Evolutionary conservation across 306 rosid species (phyloP).

Genomic region (Hylodesmum podocarpum): DNA sequence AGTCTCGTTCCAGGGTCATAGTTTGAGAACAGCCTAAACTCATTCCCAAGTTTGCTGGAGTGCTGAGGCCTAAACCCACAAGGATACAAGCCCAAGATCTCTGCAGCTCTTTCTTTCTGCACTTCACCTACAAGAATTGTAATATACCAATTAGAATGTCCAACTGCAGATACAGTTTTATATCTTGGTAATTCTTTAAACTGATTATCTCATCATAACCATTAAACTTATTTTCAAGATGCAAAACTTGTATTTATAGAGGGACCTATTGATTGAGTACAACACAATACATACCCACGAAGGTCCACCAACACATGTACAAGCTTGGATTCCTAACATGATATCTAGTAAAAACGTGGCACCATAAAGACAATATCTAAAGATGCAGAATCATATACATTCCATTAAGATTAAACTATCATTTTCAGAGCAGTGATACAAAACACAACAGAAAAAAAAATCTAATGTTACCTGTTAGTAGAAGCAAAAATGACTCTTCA

Average conservation of each 20-base stretch:
- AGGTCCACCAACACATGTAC: too few species aligned
- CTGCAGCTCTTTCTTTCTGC: conserved; percentile 84
- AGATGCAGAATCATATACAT: conserved; percentile 4
- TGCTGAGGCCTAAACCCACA: conserved; percentile 85
- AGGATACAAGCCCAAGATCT: conserved; percentile 77
- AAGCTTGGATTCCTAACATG: too few species aligned
- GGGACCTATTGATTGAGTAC: too few species aligned
- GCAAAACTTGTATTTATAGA: too few species aligned
- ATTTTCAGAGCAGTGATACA: neutral
- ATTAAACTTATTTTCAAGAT: too few species aligned
- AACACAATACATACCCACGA: too few species aligned
- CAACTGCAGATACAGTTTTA: neutral
- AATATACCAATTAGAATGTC: conserved; percentile 5
- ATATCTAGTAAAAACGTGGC: too few species aligned
- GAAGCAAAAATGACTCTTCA: conserved; percentile 60
- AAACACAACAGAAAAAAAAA: neutral
- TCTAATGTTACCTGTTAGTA: conserved; percentile 71
- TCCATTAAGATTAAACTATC: neutral
- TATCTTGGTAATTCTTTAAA: neutral
- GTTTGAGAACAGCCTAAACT: conserved; percentile 79
- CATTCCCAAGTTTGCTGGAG: conserved; percentile 84
- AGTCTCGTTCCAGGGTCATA: conserved; percentile 82
- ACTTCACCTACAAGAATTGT: conserved; percentile 67
- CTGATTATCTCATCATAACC: neutral
- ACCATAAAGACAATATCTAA: too few species aligned